These are phyloP conservation scores for Diaporthe sp. DNA, from an alignment of 2,329 filamentous ascomycete genomes.

Conservation along the genomic window DNA sequence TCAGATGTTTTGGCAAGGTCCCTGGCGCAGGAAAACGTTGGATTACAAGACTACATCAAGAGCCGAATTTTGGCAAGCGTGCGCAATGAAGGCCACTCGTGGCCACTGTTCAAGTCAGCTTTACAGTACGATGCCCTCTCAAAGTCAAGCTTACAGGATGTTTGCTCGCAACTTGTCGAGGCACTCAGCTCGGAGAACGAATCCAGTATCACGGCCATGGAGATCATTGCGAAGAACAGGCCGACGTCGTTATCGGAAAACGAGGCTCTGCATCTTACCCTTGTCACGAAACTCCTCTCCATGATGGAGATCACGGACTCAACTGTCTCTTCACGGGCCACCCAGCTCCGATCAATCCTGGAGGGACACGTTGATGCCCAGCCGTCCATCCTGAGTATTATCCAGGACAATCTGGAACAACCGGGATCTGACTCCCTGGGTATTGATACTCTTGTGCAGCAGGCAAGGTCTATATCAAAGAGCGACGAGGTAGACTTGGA, in stretches of 20 bases:
- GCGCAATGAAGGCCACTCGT: conserved; percentile 51
- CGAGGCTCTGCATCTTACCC: conserved; percentile 60
- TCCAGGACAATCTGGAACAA: conserved; percentile 68
- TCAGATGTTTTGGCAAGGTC: conserved; percentile 57
- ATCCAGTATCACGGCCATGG: conserved; percentile 60
- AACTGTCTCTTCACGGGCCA: conserved; percentile 56
- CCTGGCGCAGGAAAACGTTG: conserved; percentile 55
- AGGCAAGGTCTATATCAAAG: conserved; percentile 58
- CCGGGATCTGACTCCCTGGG: conserved; percentile 64
- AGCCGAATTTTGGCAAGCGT: conserved; percentile 57
- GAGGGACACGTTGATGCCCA: conserved; percentile 59
- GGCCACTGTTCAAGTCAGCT: conserved; percentile 64
- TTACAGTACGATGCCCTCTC: conserved; percentile 59
- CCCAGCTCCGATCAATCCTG: conserved; percentile 60
- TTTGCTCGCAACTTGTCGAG: conserved; percentile 49
- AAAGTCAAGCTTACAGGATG: conserved; percentile 49
- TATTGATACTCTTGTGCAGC: conserved; percentile 67
- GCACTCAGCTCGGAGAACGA: conserved; percentile 45
- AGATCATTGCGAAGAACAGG: conserved; percentile 61
- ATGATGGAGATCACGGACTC: conserved; percentile 65
- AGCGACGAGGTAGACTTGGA: conserved; percentile 52
- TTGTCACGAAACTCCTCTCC: conserved; percentile 68
- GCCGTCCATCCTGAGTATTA: conserved; percentile 63
- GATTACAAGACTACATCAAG: conserved; percentile 64
- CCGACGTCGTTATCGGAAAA: conserved; percentile 61